These are phyloP conservation scores for Myrica gale DNA, from an alignment of 306 rosid species.

Conservation along the genomic window DNA sequence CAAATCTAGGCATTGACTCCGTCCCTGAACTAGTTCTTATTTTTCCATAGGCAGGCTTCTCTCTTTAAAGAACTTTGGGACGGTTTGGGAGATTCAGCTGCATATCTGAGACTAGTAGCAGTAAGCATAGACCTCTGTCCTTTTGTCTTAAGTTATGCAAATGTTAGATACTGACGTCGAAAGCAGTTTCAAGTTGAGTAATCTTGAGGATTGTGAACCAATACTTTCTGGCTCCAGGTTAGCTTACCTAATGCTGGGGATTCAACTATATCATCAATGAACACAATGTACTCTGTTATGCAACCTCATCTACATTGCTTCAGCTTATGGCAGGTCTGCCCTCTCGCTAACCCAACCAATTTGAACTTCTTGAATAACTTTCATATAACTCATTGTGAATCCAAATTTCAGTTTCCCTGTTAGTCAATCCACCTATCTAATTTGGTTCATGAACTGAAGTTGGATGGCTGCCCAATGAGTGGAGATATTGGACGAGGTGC, in stretches of 20 bases:
- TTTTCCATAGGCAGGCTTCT: constrained; percentile 48
- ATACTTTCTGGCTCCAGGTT: constrained; percentile 45
- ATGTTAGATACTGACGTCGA: neutral
- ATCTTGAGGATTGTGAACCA: constrained; percentile 13
- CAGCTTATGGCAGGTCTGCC: constrained; percentile 85
- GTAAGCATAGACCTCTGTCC: constrained; percentile 44
- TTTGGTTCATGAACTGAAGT: constrained; percentile 41
- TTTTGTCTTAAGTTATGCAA: neutral
- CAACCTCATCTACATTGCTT: constrained; percentile 53
- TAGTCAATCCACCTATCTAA: constrained; percentile 25
- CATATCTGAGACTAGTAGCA: constrained; percentile 60
- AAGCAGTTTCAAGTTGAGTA: neutral
- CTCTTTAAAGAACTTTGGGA: constrained; percentile 68
- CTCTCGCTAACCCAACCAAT: neutral
- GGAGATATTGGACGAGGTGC: constrained; percentile 95
- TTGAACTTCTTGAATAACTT: constrained; percentile 12
- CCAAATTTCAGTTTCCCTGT: constrained; percentile 18
- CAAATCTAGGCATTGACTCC: neutral
- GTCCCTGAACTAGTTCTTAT: constrained; percentile 16
- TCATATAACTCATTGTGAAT: constrained; percentile 21
- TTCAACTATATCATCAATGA: constrained; percentile 64
- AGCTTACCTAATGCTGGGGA: constrained; percentile 81
- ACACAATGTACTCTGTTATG: constrained; percentile 67
- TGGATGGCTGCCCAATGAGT: constrained; percentile 97
- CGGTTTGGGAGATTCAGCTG: constrained; percentile 61